These are phyloP conservation scores for Colletotrichum brevisporum DNA, from an alignment of 2,329 filamentous ascomycete genomes.

Conservation along the genomic window DNA sequence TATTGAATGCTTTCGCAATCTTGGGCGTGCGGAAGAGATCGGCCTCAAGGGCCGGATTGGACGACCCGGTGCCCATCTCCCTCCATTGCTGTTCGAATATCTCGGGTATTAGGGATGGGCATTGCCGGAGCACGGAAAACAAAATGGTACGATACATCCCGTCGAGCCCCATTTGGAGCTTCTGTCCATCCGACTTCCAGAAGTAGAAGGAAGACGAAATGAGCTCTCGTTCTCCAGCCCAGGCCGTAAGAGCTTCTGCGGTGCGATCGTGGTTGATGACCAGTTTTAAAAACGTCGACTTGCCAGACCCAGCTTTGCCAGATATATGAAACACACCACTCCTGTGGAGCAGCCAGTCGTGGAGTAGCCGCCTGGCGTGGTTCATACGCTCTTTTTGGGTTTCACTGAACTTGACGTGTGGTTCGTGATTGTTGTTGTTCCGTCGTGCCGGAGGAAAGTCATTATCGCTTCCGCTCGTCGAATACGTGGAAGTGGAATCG, in stretches of 20 bases:
- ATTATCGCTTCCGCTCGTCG: background rate
- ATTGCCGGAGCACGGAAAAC: background rate
- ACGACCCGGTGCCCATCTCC: background rate
- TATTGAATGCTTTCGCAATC: background rate
- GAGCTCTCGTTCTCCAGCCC: background rate
- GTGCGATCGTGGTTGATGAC: background rate
- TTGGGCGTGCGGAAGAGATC: background rate
- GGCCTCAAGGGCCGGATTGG: background rate
- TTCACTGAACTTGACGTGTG: background rate
- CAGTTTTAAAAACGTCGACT: background rate
- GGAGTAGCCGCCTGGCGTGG: background rate
- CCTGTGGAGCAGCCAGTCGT: background rate
- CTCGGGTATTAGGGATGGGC: background rate
- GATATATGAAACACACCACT: background rate
- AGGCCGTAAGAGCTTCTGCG: background rate
- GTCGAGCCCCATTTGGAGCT: background rate
- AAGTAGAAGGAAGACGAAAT: background rate
- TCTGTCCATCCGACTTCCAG: background rate
- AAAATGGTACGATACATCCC: background rate
- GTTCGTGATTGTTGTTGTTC: background rate
- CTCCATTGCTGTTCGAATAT: background rate
- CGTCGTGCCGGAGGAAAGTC: no score
- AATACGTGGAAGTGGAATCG: no score
- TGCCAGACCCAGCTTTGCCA: background rate
- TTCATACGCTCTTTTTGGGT: background rate